Evolutionary conservation across 257 asterid species (phyloP).

Genomic region (Nicotiana attenuata): DNA sequence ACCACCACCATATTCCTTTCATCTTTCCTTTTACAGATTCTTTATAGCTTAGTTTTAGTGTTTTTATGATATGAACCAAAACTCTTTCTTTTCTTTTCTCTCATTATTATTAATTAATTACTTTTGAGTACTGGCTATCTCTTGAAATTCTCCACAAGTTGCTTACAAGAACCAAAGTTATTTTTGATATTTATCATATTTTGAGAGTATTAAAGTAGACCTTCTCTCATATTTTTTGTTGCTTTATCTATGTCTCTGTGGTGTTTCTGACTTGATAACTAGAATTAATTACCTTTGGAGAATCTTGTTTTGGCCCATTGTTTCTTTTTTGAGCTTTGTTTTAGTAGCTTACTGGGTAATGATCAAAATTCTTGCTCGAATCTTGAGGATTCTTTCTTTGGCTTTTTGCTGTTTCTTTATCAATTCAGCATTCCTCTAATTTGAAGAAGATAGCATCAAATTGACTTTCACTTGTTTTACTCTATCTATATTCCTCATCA

Average conservation of each 20-base stretch:
- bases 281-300: constrained; percentile 24
- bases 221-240: not conserved
- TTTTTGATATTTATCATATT: no score
- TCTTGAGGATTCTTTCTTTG: constrained; percentile 29
- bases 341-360: constrained; percentile 38
- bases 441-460: constrained; percentile 37
- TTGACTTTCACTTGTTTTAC: not conserved
- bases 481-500: not conserved
- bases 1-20: constrained; percentile 76
- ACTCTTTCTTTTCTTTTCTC: constrained; percentile 7
- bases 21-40: constrained; percentile 76
- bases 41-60: constrained; percentile 42
- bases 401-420: constrained; percentile 22
- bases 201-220: no score
- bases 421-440: constrained; percentile 20
- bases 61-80: constrained; percentile 33
- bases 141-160: constrained; percentile 11
- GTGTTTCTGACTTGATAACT: constrained; percentile 16
- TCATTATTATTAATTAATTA: no score
- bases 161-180: not conserved
- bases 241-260: constrained; percentile 10
- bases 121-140: not conserved
- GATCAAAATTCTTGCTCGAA: constrained; percentile 31
- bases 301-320: constrained; percentile 51
- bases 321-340: constrained; percentile 33